Evolutionary conservation across 1,139 yeast genomes (phyloP).

Genomic region (Scheffersomyces cryptocercus): DNA sequence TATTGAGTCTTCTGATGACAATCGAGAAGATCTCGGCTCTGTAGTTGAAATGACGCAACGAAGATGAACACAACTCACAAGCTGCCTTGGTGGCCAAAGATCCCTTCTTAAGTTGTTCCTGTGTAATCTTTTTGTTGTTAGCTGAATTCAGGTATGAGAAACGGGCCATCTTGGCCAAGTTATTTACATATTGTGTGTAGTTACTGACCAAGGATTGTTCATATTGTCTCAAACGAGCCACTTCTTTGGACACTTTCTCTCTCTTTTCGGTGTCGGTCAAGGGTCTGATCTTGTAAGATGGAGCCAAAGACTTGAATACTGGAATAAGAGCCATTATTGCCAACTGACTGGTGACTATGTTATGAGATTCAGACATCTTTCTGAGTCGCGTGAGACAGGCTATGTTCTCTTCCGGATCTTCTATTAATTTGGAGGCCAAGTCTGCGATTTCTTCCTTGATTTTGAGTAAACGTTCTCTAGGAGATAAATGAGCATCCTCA

Average conservation of each 20-base stretch:
- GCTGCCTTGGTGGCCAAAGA: slow-evolving; percentile 70
- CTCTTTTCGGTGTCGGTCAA: slow-evolving; percentile 77
- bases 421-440: slow-evolving; percentile 73
- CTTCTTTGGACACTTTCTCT: slow-evolving; percentile 82
- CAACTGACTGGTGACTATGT: slow-evolving; percentile 69
- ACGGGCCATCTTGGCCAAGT: slow-evolving; percentile 46
- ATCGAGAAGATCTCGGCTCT: slow-evolving; percentile 70
- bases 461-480: slow-evolving; percentile 56
- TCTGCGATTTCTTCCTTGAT: slow-evolving; percentile 85
- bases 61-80: slow-evolving; percentile 64
- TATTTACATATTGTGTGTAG: slow-evolving; percentile 68
- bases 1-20: slow-evolving; percentile 65
- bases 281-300: slow-evolving; percentile 84
- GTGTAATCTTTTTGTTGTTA: slow-evolving; percentile 37
- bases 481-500: slow-evolving; percentile 51
- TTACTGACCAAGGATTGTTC: slow-evolving; percentile 75
- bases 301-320: slow-evolving; percentile 81
- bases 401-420: slow-evolving; percentile 88
- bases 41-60: slow-evolving; percentile 79
- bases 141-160: slow-evolving; percentile 41
- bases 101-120: slow-evolving; percentile 50
- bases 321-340: slow-evolving; percentile 80
- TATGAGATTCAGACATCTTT: slow-evolving; percentile 68
- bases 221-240: slow-evolving; percentile 70
- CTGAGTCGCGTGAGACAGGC: slow-evolving; percentile 66